Conservation (phyloP, 352 stramenopile species). For the Globisporangium heterothallicum region DNA sequence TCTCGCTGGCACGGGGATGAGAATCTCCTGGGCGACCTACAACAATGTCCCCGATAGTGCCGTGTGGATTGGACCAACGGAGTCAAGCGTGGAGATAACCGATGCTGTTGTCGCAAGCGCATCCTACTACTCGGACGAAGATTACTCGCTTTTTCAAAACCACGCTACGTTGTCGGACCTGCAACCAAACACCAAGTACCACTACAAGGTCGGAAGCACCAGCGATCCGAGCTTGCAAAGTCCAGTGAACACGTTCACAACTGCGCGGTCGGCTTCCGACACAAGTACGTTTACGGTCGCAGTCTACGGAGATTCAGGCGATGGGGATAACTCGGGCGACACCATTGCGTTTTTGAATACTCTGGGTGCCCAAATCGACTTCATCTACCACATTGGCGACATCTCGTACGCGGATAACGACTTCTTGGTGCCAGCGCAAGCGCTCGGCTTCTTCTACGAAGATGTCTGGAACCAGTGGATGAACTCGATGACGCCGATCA, state of each 20-base stretch:
- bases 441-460: slow-evolving; percentile 78
- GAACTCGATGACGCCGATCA: slow-evolving; percentile 48
- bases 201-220: slow-evolving; percentile 40
- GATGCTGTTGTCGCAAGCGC: slow-evolving; percentile 17
- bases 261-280: slow-evolving; percentile 18
- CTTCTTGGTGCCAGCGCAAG: slow-evolving; percentile 19
- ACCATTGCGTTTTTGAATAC: slow-evolving; percentile 40
- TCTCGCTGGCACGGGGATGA: slow-evolving; percentile 42
- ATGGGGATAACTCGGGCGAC: slow-evolving; percentile 26
- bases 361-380: slow-evolving; percentile 29
- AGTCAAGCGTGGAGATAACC: slow-evolving; percentile 16
- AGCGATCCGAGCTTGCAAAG: slow-evolving; percentile 21
- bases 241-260: slow-evolving; percentile 27
- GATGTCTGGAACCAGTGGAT: slow-evolving; percentile 86
- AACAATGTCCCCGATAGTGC: slow-evolving; percentile 28
- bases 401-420: slow-evolving; percentile 45
- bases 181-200: slow-evolving; percentile 32
- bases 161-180: slow-evolving; percentile 28
- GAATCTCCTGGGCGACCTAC: slow-evolving; percentile 55
- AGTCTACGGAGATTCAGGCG: slow-evolving; percentile 55
- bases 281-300: slow-evolving; percentile 36
- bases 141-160: slow-evolving; percentile 42
- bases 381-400: slow-evolving; percentile 73
- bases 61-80: slow-evolving; percentile 39
- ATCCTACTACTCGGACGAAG: slow-evolving; percentile 47